phyloP scores from a whole-genome alignment of 192 early-diverging fungal genomes.

The Umbelopsis sp. region DNA sequence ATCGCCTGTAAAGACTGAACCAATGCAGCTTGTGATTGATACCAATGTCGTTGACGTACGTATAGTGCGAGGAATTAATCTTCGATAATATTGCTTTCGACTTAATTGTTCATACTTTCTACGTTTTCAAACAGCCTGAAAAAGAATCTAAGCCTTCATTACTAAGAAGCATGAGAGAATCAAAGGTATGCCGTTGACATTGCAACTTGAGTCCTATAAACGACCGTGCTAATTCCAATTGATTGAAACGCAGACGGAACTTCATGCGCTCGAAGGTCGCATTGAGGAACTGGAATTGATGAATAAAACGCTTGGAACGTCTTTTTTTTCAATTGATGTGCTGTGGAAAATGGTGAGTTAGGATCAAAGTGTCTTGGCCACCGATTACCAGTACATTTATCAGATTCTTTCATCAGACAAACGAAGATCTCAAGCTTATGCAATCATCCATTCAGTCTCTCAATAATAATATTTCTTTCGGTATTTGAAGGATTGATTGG shows the following conservation, averaged over 20 bases:
- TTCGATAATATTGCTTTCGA: no score
- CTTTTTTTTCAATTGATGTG: conserved; percentile 6
- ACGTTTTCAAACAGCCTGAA: background rate
- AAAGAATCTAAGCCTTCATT: conserved; percentile 11
- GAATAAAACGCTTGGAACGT: background rate
- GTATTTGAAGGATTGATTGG: background rate
- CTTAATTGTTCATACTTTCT: background rate
- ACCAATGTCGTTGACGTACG: background rate
- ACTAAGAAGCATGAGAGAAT: conserved; percentile 2
- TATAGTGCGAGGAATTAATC: no score
- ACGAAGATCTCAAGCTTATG: conserved; percentile 2
- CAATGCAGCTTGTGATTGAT: background rate
- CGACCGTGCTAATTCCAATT: background rate
- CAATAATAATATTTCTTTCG: background rate
- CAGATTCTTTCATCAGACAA: background rate
- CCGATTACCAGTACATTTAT: no score
- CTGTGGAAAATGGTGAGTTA: conserved; percentile 4
- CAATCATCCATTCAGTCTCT: background rate
- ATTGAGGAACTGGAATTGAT: background rate
- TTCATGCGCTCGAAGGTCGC: background rate
- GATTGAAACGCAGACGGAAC: background rate
- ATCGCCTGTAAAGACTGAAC: background rate
- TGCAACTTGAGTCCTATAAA: background rate
- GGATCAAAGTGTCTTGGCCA: no score
- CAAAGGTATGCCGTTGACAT: conserved; percentile 1